These are phyloP conservation scores for Scheffersomyces quercinus DNA, from an alignment of 1,139 yeast species.

Conservation along the genomic window DNA sequence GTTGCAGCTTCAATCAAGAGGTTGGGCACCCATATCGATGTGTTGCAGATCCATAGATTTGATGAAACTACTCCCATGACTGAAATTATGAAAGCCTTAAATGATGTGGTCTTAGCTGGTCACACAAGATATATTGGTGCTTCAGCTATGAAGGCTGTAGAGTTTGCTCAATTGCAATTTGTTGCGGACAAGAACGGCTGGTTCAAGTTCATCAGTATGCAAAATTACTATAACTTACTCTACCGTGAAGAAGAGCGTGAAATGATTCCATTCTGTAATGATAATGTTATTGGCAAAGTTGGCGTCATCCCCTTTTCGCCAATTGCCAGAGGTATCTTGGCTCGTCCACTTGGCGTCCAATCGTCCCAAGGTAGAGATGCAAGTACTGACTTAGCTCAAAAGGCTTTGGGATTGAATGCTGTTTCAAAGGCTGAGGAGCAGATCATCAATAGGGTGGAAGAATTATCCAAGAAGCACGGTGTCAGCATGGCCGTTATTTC, in stretches of 20 bases:
- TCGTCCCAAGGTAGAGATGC: constrained; percentile 18
- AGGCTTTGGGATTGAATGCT: constrained; percentile 7
- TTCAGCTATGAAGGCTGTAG: constrained; percentile 17
- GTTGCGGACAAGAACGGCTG: constrained; percentile 17
- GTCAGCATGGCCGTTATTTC: constrained; percentile 56
- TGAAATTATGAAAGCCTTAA: constrained; percentile 19
- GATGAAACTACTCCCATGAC: constrained; percentile 13
- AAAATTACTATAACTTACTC: constrained; percentile 54
- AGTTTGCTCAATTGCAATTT: constrained; percentile 18
- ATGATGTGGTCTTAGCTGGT: constrained; percentile 17
- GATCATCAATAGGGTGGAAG: constrained; percentile 53
- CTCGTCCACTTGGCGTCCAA: constrained; percentile 34
- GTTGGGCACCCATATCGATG: constrained; percentile 21
- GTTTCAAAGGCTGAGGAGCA: constrained; percentile 26
- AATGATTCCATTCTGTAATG: constrained; percentile 54
- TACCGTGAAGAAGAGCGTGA: constrained; percentile 64
- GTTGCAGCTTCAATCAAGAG: constrained; percentile 15
- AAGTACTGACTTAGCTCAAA: constrained; percentile 16
- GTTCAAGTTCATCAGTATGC: constrained; percentile 59
- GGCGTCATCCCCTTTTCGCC: constrained; percentile 57
- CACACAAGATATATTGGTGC: constrained; percentile 19
- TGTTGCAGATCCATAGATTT: constrained; percentile 18
- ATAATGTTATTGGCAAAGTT: constrained; percentile 35
- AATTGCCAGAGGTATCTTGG: constrained; percentile 46
- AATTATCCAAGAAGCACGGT: constrained; percentile 44